These are phyloP conservation scores for Bipolaris oryzae DNA, from an alignment of 2,329 filamentous ascomycete genomes.

Conservation along the genomic window DNA sequence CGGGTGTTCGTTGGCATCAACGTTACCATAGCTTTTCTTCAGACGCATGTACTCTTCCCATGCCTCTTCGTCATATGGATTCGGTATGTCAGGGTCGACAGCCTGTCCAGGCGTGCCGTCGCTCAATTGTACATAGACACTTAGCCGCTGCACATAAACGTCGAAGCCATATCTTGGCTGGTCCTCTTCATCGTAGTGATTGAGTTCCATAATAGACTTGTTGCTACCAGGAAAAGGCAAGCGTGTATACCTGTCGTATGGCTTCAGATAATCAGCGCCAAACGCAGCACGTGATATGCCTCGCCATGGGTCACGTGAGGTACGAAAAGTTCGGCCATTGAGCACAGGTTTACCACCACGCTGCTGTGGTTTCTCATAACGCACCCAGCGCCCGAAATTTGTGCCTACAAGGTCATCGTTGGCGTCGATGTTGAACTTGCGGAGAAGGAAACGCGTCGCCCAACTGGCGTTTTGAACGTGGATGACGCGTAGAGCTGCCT, in stretches of 20 bases:
- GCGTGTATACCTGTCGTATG: conserved; percentile 45
- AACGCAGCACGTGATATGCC: conserved; percentile 58
- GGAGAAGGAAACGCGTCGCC: conserved; percentile 57
- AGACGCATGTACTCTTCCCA: conserved; percentile 42
- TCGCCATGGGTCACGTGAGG: conserved; percentile 59
- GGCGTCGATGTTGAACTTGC: conserved; percentile 60
- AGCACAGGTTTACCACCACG: conserved; percentile 60
- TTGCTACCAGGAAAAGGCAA: conserved; percentile 33
- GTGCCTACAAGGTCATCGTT: conserved; percentile 56
- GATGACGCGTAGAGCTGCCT: conserved; percentile 49
- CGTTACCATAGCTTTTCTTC: conserved; percentile 37
- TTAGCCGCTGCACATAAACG: conserved; percentile 57
- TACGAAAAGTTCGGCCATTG: conserved; percentile 58
- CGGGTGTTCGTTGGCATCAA: conserved; percentile 37
- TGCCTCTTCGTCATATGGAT: conserved; percentile 52
- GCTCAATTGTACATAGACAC: conserved; percentile 58
- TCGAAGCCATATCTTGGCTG: conserved; percentile 56
- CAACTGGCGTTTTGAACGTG: conserved; percentile 62
- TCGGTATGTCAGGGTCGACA: conserved; percentile 51
- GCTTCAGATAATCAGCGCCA: conserved; percentile 59
- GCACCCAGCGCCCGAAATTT: conserved; percentile 57
- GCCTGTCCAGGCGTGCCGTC: conserved; percentile 50
- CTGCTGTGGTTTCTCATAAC: conserved; percentile 55
- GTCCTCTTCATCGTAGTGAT: conserved; percentile 54
- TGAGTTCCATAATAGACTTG: conserved; percentile 58